Percentiles rank a stretch among this genome's conserved stretches.
These are phyloP conservation scores for Russula vinacea DNA, from an alignment of 768 basidiomycete genomes.

Conservation along the genomic window DNA sequence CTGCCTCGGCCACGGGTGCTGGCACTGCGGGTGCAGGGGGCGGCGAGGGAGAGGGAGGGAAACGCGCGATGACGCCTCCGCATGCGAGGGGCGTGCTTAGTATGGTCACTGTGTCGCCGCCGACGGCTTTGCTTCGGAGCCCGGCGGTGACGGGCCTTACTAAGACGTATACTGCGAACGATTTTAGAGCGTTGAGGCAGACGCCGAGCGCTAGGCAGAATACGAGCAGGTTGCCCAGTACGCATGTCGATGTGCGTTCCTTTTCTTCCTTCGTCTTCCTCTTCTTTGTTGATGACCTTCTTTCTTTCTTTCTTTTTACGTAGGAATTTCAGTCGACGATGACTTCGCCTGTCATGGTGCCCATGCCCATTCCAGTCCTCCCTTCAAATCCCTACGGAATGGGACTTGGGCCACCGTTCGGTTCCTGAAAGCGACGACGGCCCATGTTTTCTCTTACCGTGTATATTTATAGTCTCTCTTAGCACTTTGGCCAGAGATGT, in stretches of 20 bases:
- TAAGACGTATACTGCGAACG: conserved; percentile 77
- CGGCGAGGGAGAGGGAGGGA: background rate
- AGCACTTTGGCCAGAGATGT: background rate
- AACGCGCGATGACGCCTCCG: conserved; percentile 35
- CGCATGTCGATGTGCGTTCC: conserved; percentile 67
- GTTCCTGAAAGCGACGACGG: conserved; percentile 11
- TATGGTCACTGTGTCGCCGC: conserved; percentile 64
- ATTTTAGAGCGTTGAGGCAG: conserved; percentile 74
- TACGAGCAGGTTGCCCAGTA: conserved; percentile 82
- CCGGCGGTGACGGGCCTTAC: conserved; percentile 75
- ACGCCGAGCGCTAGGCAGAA: conserved; percentile 69
- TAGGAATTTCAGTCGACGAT: conserved; percentile 24
- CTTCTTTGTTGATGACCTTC: too few relatives aligned
- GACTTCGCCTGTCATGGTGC: conserved; percentile 21
- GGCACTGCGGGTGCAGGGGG: background rate
- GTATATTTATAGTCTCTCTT: background rate
- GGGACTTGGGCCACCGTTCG: conserved; percentile 23
- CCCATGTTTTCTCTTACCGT: background rate
- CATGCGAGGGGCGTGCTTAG: conserved; percentile 53
- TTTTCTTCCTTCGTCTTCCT: background rate
- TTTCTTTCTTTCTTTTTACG: too few relatives aligned
- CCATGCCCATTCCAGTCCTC: conserved; percentile 12
- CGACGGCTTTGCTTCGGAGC: conserved; percentile 64
- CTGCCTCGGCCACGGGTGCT: background rate
- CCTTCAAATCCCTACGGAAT: conserved; percentile 23